Evolutionary conservation across 768 basidiomycete species (phyloP), one percentile per base, ranked within the genome.

Genomic region (Russula emetica): DNA sequence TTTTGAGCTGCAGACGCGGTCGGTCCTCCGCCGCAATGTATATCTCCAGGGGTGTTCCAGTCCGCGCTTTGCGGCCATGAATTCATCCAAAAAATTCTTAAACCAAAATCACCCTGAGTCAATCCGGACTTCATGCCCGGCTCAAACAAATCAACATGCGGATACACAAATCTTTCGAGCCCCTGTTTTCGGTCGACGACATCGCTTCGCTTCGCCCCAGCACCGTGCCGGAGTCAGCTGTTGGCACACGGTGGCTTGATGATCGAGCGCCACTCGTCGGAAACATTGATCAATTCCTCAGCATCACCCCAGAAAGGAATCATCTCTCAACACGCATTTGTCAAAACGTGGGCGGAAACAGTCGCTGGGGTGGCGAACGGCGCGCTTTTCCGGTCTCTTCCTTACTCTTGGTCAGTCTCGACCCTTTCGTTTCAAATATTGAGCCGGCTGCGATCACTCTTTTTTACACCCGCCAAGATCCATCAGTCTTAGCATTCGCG

Each of bases 131-230:
- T 22, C 20, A 38, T 40, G 20, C 26, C 26, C 55, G 55, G 42
- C n/a, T 18, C n/a, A 32, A 9, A 16, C 40, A 45, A 36, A 44
- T n/a, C n/a, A n/a, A 20, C 56, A 9, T 22, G 44, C 56, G 34
- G 34, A 45, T 50, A 47, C 53, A 28, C 49, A 10, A 51, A 34
- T 32, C 22, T 42, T 63, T 36, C 34, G 49, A 36, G 53, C 63
- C 64, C 58, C 59, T 65, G 59, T 61, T 65, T 61, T 65, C 59
- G 59, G 64, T 59, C 58, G 63, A 60, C 24, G 53, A 47, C 36
- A 36, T 36, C 22, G 5, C 13, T 18, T 28, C 9, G 13, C 26
- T 54, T 63, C 44, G 51, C 22, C 28, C 36, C n/a, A n/a, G n/a
- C n/a, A n/a, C n/a, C 45, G 44, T 34, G 34, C 47, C 63, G 52